phyloP scores from a whole-genome alignment of 805 yeast species.

The Scheffersomyces lignosus region DNA sequence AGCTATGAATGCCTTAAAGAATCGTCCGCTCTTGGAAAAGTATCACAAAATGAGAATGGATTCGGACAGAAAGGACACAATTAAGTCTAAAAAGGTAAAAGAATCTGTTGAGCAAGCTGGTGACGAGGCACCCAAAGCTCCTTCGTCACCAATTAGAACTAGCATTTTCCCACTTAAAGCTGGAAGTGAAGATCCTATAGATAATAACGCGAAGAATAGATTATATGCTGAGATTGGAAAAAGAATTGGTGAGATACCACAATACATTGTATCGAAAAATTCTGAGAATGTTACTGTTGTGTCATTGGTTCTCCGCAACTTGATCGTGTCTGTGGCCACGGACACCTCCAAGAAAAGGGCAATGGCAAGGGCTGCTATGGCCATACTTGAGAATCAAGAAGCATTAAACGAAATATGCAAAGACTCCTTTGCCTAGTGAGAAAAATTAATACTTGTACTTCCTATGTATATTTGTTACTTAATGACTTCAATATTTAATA shows the following conservation, averaged over 20 bases:
- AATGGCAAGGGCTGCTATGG: conserved; percentile 41
- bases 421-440: no score
- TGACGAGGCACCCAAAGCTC: not conserved
- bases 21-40: conserved; percentile 60
- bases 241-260: conserved; percentile 34
- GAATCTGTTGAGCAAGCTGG: conserved; percentile 4
- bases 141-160: conserved; percentile 3
- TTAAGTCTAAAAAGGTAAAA: conserved; percentile 10
- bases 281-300: conserved; percentile 8
- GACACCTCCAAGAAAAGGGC: conserved; percentile 42
- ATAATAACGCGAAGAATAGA: conserved; percentile 39
- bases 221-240: conserved; percentile 40
- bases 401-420: conserved; percentile 14
- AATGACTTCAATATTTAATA: no score
- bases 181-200: conserved; percentile 21
- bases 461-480: no score
- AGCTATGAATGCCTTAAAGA: conserved; percentile 74
- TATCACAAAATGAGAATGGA: conserved; percentile 53
- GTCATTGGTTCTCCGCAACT: conserved; percentile 30
- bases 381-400: conserved; percentile 27
- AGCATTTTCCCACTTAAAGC: conserved; percentile 29
- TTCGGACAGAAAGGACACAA: conserved; percentile 19
- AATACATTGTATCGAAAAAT: conserved; percentile 19
- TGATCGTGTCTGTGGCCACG: conserved; percentile 29
- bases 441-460: no score